Evolutionary conservation across 805 yeast genomes (phyloP).

Genomic region (Ogataea angusta): DNA sequence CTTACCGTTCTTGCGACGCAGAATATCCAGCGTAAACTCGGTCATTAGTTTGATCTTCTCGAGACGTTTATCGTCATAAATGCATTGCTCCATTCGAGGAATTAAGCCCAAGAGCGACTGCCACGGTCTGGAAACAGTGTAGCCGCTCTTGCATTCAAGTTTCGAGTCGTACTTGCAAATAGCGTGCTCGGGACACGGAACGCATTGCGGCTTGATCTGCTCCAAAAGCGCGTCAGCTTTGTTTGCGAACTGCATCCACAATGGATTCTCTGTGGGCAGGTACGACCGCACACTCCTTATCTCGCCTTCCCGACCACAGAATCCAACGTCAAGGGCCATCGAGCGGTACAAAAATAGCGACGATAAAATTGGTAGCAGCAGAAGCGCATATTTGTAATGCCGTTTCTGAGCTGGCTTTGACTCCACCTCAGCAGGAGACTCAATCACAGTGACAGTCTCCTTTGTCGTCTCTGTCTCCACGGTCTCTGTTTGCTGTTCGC

Average conservation of each 20-base stretch:
- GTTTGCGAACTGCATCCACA: constrained; percentile 12
- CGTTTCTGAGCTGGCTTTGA: not conserved
- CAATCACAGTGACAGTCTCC: constrained; percentile 9
- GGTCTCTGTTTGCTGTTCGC: constrained; percentile 10
- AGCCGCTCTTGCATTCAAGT: constrained; percentile 71
- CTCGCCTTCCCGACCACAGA: constrained; percentile 61
- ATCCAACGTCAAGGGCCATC: constrained; percentile 62
- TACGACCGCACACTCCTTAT: constrained; percentile 10
- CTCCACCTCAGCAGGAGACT: not conserved
- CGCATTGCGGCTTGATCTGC: constrained; percentile 52
- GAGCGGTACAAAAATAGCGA: constrained; percentile 56
- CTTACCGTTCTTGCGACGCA: constrained; percentile 67
- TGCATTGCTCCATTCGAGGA: constrained; percentile 64
- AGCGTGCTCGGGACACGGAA: constrained; percentile 79
- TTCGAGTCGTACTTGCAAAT: constrained; percentile 60
- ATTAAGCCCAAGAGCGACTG: constrained; percentile 52
- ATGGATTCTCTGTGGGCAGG: constrained; percentile 19
- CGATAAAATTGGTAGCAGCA: not conserved
- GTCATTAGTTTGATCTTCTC: constrained; percentile 64
- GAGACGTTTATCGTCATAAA: constrained; percentile 69
- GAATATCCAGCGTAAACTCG: constrained; percentile 59
- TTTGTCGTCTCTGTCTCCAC: constrained; percentile 8
- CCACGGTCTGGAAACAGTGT: constrained; percentile 49
- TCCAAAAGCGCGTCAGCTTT: constrained; percentile 28
- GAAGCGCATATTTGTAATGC: not conserved